Percentiles rank a stretch among this genome's conserved stretches.
phyloP scores from a whole-genome alignment of 2,329 filamentous ascomycete genomes.

The Penicillium sp. region DNA sequence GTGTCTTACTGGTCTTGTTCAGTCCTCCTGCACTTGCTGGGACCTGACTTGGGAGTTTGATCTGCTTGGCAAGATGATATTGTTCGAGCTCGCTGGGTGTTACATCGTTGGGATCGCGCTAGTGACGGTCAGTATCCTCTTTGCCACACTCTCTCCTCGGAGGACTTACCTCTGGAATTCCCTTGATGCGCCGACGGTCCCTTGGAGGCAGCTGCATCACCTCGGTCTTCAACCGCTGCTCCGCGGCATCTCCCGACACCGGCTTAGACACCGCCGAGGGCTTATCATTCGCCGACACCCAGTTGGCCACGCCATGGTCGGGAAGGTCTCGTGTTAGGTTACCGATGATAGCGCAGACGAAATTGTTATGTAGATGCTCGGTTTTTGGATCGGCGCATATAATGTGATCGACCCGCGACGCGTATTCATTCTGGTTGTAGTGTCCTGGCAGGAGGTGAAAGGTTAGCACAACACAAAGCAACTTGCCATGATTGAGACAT shows the following conservation, averaged over 20 bases:
- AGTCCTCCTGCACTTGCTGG: slow-evolving; percentile 66
- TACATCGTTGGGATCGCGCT: slow-evolving; percentile 35
- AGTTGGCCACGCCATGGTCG: slow-evolving; percentile 57
- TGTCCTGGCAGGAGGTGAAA: slow-evolving; percentile 41
- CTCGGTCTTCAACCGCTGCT: slow-evolving; percentile 59
- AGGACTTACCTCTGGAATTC: slow-evolving; percentile 44
- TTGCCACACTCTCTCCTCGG: not conserved
- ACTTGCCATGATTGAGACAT: too few species aligned
- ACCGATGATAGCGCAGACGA: slow-evolving; percentile 54
- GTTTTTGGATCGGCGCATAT: slow-evolving; percentile 49
- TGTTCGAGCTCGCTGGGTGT: slow-evolving; percentile 36
- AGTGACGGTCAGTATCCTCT: slow-evolving; percentile 9
- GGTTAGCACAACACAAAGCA: slow-evolving; percentile 12
- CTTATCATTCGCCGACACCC: slow-evolving; percentile 57
- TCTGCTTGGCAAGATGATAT: slow-evolving; percentile 43
- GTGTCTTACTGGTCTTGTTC: slow-evolving; percentile 66
- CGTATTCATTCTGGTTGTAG: slow-evolving; percentile 57
- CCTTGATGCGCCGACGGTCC: slow-evolving; percentile 55
- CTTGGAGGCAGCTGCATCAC: slow-evolving; percentile 57
- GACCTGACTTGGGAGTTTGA: slow-evolving; percentile 55
- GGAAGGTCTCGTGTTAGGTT: slow-evolving; percentile 57
- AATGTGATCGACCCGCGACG: slow-evolving; percentile 51
- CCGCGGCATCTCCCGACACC: slow-evolving; percentile 54
- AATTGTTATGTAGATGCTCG: slow-evolving; percentile 57
- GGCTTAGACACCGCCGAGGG: slow-evolving; percentile 46